Evolutionary conservation across 768 basidiomycete species (phyloP), one percentile per base, ranked within the genome.

Genomic region (Hygrophoropsis aurantiaca): DNA sequence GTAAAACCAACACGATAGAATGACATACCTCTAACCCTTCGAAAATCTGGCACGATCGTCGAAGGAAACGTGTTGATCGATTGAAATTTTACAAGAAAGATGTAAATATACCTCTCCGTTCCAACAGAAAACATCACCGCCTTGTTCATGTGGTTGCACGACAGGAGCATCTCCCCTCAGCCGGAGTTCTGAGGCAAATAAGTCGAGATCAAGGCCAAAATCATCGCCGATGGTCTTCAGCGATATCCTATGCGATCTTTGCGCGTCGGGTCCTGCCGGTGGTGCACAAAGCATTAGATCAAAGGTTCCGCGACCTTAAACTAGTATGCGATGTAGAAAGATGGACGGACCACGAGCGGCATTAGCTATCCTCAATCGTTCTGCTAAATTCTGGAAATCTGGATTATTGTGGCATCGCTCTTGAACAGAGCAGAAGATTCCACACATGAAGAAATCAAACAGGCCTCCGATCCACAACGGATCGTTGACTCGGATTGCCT

Each of bases 181-280:
- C 45, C 79, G 77, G 43, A 94, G 74, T 58, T 92, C 88, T 0
- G 90, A 90, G 1, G 81, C 82, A 59, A 81, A 87, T 49, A 90
- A 83, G 15, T 78, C 70, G 18, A 81, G 57, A n/a, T 55, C 46
- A 5, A 75, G 37, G 15, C 26, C 39, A 23, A 4, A 3, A 19
- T 42, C 33, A 34, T 26, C n/a, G n/a, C n/a, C n/a, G n/a, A n/a
- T 24, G 11, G 9, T 20, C 41, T 46, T 37, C 25, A 44, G 27
- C 10, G 42, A 46, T 37, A 67, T 50, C 20, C 49, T 57, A 20
- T 65, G 58, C 6, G 59, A 55, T 40, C 67, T 64, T 57, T 80
- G 81, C 21, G 75, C 77, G 63, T 90, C 87, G 15, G 87, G 87
- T 23, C 87, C 87, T 90, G 51, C 19, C 43, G 39, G n/a, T n/a